These are phyloP conservation scores for Plasmodium billcollinsi DNA, from an alignment of 169 alveolate species.

Conservation along the genomic window DNA sequence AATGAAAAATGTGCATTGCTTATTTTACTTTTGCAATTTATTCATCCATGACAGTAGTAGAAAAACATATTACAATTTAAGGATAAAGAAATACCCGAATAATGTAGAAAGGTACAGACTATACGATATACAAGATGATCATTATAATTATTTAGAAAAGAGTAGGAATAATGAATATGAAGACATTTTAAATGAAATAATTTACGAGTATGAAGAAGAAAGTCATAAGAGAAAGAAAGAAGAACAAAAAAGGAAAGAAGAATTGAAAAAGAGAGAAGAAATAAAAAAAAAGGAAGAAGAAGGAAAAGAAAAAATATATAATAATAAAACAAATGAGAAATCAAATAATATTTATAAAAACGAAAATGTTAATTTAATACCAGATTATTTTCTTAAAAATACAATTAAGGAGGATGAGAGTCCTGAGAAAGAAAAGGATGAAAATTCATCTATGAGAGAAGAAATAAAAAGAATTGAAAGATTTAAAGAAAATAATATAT, in stretches of 20 bases:
- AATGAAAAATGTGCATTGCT: slow-evolving; percentile 52
- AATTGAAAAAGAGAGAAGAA: neutral
- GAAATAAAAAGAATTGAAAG: slow-evolving; percentile 60
- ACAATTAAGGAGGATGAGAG: neutral
- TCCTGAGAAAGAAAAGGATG: neutral
- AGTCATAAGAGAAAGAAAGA: slow-evolving; percentile 13
- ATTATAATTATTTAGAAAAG: slow-evolving; percentile 38
- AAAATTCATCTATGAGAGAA: slow-evolving; percentile 1
- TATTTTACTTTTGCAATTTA: slow-evolving; percentile 44
- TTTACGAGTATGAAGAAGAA: slow-evolving; percentile 59
- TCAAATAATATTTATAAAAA: neutral
- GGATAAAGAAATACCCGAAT: slow-evolving; percentile 11
- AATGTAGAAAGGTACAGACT: neutral
- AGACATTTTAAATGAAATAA: slow-evolving; percentile 49
- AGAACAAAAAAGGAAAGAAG: neutral
- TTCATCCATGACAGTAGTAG: slow-evolving; percentile 1
- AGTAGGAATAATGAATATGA: slow-evolving; percentile 53
- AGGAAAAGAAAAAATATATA: slow-evolving; percentile 7
- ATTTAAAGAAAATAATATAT: slow-evolving; percentile 18
- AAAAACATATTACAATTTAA: slow-evolving; percentile 35
- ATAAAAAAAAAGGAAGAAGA: neutral
- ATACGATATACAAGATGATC: neutral
- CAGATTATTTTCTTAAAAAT: neutral
- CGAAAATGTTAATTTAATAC: neutral
- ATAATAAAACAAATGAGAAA: neutral